These are phyloP conservation scores for Pythium biforme DNA, from an alignment of 352 stramenopile species.

Conservation along the genomic window DNA sequence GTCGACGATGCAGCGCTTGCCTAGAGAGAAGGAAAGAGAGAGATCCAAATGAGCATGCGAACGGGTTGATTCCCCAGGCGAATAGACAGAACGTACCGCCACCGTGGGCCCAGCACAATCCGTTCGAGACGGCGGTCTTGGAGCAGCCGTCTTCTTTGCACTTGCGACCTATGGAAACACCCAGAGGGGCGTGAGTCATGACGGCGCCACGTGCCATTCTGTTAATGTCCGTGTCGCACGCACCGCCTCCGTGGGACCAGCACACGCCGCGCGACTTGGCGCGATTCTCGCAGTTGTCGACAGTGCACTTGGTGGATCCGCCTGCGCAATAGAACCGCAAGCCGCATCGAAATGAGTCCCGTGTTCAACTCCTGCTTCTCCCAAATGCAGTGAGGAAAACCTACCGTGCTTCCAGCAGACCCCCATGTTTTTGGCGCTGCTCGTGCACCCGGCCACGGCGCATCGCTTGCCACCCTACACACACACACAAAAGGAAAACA, in stretches of 20 bases:
- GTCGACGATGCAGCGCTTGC: slow-evolving; percentile 46
- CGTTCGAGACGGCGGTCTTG: slow-evolving; percentile 78
- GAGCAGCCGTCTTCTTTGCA: slow-evolving; percentile 57
- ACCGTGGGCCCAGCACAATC: slow-evolving; percentile 78
- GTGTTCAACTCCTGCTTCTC: too few species aligned
- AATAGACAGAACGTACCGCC: slow-evolving; percentile 43
- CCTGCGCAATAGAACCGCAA: slow-evolving; percentile 30
- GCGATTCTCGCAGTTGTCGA: slow-evolving; percentile 61
- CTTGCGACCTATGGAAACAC: slow-evolving; percentile 45
- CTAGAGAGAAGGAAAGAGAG: slow-evolving; percentile 22
- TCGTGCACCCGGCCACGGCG: slow-evolving; percentile 57
- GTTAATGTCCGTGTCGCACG: too few species aligned
- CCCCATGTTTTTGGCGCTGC: slow-evolving; percentile 73
- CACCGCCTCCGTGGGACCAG: slow-evolving; percentile 77
- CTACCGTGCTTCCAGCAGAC: slow-evolving; percentile 77
- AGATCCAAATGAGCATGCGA: neutral
- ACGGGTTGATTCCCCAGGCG: too few species aligned
- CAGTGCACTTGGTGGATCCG: slow-evolving; percentile 68
- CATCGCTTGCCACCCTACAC: slow-evolving; percentile 68
- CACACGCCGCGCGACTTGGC: slow-evolving; percentile 78
- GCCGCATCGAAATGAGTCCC: neutral
- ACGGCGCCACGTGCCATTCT: too few species aligned
- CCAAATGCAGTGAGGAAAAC: too few species aligned
- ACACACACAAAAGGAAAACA: slow-evolving; percentile 14
- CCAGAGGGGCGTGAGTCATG: too few species aligned